These are phyloP conservation scores for Naganishia vishniacii DNA, from an alignment of 768 basidiomycete genomes.

Conservation along the genomic window DNA sequence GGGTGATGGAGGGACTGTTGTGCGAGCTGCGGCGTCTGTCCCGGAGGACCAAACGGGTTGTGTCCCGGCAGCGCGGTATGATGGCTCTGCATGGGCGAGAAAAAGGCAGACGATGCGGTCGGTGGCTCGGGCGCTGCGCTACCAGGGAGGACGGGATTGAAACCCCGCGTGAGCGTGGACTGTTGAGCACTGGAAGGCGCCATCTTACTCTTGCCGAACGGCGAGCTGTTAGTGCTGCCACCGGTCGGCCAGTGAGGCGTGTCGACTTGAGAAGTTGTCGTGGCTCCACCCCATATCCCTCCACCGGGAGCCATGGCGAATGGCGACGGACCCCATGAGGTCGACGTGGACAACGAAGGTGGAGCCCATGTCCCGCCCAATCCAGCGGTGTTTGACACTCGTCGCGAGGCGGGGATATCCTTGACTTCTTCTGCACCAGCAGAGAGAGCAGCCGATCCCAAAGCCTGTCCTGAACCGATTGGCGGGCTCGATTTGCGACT, in stretches of 20 bases:
- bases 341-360: constrained; percentile 6
- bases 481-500: constrained; percentile 24
- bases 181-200: not conserved
- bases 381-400: constrained; percentile 31
- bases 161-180: constrained; percentile 12
- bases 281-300: constrained; percentile 16
- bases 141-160: constrained; percentile 3
- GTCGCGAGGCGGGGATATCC: constrained; percentile 34
- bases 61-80: not conserved
- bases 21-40: constrained; percentile 3
- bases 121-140: not conserved
- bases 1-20: constrained; percentile 13
- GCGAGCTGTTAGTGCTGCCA: constrained; percentile 4
- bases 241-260: constrained; percentile 18
- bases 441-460: constrained; percentile 44
- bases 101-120: constrained; percentile 1
- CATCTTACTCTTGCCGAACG: constrained; percentile 17
- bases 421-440: constrained; percentile 44
- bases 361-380: constrained; percentile 19
- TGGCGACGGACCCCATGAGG: constrained; percentile 12
- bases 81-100: constrained; percentile 16
- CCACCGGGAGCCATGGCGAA: constrained; percentile 18
- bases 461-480: constrained; percentile 37
- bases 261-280: constrained; percentile 13
- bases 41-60: constrained; percentile 19